These are phyloP conservation scores for Cucurbita maxima DNA, from an alignment of 306 rosid species.

Conservation along the genomic window DNA sequence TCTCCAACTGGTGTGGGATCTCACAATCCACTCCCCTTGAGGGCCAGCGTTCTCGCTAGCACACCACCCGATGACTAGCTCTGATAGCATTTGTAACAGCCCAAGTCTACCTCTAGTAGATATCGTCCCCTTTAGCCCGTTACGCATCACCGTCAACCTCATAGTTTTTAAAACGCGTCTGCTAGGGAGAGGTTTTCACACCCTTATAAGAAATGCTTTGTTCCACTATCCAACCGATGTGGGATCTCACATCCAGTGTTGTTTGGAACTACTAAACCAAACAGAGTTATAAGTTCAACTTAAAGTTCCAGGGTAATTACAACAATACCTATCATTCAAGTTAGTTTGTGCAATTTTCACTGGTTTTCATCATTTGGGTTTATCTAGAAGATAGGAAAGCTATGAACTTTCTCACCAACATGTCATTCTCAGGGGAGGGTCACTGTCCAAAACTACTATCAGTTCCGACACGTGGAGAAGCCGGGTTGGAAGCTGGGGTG, in stretches of 20 bases:
- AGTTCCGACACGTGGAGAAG: slow-evolving; percentile 51
- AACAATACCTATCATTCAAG: neutral
- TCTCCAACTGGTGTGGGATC: too few relatives aligned
- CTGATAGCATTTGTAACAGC: too few relatives aligned
- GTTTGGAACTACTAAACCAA: neutral
- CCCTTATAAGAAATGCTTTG: too few relatives aligned
- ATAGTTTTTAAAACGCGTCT: too few relatives aligned
- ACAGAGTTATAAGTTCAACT: neutral
- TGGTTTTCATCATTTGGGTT: neutral
- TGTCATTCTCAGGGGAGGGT: slow-evolving; percentile 43
- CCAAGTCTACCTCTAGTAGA: too few relatives aligned
- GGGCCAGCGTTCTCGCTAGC: too few relatives aligned
- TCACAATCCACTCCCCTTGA: too few relatives aligned
- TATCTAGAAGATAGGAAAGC: neutral
- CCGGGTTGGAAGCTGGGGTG: slow-evolving; percentile 73
- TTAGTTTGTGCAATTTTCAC: neutral
- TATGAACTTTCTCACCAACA: neutral
- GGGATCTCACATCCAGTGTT: neutral
- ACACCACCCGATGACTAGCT: too few relatives aligned
- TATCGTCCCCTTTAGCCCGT: too few relatives aligned
- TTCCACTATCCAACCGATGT: too few relatives aligned
- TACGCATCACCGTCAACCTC: too few relatives aligned
- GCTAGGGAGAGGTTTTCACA: too few relatives aligned
- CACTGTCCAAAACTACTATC: slow-evolving; percentile 39
- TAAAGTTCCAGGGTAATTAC: neutral